These are phyloP conservation scores for Xylaria multiplex DNA, from an alignment of 2,329 filamentous ascomycete genomes.

Conservation along the genomic window DNA sequence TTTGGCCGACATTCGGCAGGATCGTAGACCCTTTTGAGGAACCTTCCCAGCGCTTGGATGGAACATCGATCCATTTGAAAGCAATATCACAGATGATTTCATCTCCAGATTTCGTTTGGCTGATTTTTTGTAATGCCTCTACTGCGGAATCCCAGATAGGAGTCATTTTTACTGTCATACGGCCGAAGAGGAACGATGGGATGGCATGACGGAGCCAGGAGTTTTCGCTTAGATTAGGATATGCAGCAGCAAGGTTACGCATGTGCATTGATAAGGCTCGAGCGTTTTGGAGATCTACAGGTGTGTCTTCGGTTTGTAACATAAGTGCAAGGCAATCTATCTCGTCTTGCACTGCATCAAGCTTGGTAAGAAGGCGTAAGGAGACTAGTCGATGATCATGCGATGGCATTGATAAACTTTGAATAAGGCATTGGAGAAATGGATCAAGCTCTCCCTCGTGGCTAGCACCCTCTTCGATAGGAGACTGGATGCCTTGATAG, in stretches of 20 bases:
- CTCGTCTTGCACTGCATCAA: slow-evolving; percentile 63
- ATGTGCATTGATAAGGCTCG: slow-evolving; percentile 86
- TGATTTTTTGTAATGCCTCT: slow-evolving; percentile 78
- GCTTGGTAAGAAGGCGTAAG: slow-evolving; percentile 73
- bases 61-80: slow-evolving; percentile 78
- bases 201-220: slow-evolving; percentile 77
- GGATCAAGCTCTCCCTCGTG: slow-evolving; percentile 67
- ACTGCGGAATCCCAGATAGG: slow-evolving; percentile 89
- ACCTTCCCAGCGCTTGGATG: slow-evolving; percentile 65
- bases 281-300: slow-evolving; percentile 78
- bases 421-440: slow-evolving; percentile 72
- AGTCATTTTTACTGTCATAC: slow-evolving; percentile 85
- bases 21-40: slow-evolving; percentile 50
- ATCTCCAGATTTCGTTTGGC: slow-evolving; percentile 76
- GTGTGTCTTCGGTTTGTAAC: slow-evolving; percentile 81
- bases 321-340: slow-evolving; percentile 69
- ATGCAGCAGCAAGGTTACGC: slow-evolving; percentile 76
- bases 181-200: slow-evolving; percentile 85
- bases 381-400: slow-evolving; percentile 78
- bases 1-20: slow-evolving; percentile 57
- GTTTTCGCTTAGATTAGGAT: slow-evolving; percentile 66
- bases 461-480: slow-evolving; percentile 52
- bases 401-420: slow-evolving; percentile 79
- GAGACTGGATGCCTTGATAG: slow-evolving; percentile 45
- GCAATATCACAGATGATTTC: slow-evolving; percentile 75